Base-by-base conservation (phyloP, 2,329 filamentous ascomycete genomes). In the Exophiala lecanii-corni region DNA sequence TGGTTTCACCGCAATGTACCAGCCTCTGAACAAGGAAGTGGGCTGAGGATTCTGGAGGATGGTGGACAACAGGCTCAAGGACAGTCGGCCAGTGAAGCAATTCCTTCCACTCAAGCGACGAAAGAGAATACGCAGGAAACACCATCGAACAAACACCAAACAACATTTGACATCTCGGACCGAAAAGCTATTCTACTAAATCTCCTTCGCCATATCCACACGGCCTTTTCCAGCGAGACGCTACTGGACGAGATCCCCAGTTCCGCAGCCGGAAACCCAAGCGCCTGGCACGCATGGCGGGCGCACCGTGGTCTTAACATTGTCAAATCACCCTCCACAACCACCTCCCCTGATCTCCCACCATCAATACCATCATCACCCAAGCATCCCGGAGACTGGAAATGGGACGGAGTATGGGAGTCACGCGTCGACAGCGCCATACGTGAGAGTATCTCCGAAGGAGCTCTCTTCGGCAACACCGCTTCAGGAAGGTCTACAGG, bases 371-470 rank as follows among this genome's bases (percentile, higher is more conserved):
- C 41, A 10, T 25, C 52, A 23, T 54, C 57, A 13, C 50, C 53
- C 2, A 52, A 48, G 23, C 72, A 76, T 37, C 88, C 88, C 0
- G 86, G 84, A 5, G 84, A 94, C 57, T 97, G 91, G 91, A 94
- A 94, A 60, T 97, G 91, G 91, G 88, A 95, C 58, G 89, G 91
- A 0, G 91, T 97, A 0, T 98, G 91, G 91, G 86, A 94, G 61
- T 84, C 89, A 52, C 77, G 91, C 41, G 89, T 95, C 1, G 82
- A 79, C 63, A 86, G 84, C 62, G 84, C 84, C 13, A 78, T 96
- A 32, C 77, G 82, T 38, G 74, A 77, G 7, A 94, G 88, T 58
- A 67, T 88, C 37, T 86, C 86, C 1, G 91, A 97, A 54, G 71
- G 81, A 2, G 81, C 87, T 3, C 67, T 97, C 17, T 97, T 82